Conservation (phyloP, 257 asterid genomes). For the Nicotiana benthamiana region DNA sequence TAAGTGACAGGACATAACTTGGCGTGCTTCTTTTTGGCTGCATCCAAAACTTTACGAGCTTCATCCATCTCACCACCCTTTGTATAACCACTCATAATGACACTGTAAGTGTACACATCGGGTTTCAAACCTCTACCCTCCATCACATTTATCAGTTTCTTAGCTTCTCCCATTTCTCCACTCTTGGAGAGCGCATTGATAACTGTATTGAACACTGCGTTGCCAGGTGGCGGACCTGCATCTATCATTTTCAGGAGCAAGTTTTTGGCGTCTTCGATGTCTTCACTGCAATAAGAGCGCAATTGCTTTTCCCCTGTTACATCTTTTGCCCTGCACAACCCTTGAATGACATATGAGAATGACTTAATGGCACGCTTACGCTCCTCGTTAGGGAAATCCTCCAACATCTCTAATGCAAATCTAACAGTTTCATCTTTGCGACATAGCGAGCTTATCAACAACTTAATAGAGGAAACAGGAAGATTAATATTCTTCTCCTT, state of each 20-base stretch:
- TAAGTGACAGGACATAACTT: constrained; percentile 55
- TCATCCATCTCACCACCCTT: constrained; percentile 59
- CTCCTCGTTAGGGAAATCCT: constrained; percentile 38
- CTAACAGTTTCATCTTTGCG: constrained; percentile 34
- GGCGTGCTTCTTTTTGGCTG: constrained; percentile 59
- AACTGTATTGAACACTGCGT: constrained; percentile 48
- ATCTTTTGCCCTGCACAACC: constrained; percentile 69
- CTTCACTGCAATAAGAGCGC: constrained; percentile 20
- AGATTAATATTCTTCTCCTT: constrained; percentile 47
- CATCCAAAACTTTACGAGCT: constrained; percentile 58
- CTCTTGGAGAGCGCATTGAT: constrained; percentile 58
- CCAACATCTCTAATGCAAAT: constrained; percentile 53
- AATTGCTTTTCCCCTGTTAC: constrained; percentile 1
- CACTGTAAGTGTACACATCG: constrained; percentile 67
- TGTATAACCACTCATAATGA: constrained; percentile 61
- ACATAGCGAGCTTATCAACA: constrained; percentile 53
- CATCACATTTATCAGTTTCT: constrained; percentile 39
- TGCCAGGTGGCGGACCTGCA: constrained; percentile 23
- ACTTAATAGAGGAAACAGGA: constrained; percentile 36
- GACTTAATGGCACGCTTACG: constrained; percentile 48
- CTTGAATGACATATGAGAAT: constrained; percentile 48
- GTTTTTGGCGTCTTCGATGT: constrained; percentile 47
- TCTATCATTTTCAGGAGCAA: constrained; percentile 61
- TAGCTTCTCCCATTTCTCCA: constrained; percentile 59
- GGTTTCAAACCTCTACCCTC: constrained; percentile 78